A percentile compares a stretch with the other conserved stretches of the same genome.
These are phyloP conservation scores for Geotrichum restrictum DNA, from an alignment of 1,139 yeast species.

Conservation along the genomic window DNA sequence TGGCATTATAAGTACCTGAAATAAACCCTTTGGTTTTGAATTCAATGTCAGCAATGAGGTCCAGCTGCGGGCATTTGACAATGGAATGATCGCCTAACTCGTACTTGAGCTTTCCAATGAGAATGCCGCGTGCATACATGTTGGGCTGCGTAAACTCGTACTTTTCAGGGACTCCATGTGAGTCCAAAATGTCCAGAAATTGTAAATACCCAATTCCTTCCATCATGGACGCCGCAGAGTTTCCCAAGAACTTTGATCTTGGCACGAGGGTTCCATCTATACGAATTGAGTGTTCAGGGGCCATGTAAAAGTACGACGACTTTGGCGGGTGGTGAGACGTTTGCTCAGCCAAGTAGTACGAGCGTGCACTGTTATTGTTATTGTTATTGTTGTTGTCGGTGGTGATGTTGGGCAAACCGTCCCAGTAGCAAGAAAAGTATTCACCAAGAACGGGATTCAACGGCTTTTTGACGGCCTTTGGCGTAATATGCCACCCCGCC, in stretches of 20 bases:
- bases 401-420: too few species aligned
- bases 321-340: constrained; percentile 98
- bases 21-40: constrained; percentile 94
- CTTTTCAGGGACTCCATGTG: constrained; percentile 50
- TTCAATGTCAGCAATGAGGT: constrained; percentile 74
- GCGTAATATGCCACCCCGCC: constrained; percentile 96
- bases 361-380: constrained; percentile 59
- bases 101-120: constrained; percentile 82
- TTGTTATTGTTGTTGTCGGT: too few species aligned
- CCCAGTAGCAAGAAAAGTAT: constrained; percentile 88
- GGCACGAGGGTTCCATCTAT: constrained; percentile 90
- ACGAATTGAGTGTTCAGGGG: constrained; percentile 75
- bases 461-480: constrained; percentile 96
- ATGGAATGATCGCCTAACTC: constrained; percentile 90
- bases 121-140: constrained; percentile 86
- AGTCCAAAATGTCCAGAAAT: constrained; percentile 53
- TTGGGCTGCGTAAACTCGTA: constrained; percentile 92
- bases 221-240: constrained; percentile 96
- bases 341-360: constrained; percentile 89
- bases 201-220: constrained; percentile 79
- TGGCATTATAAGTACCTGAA: constrained; percentile 85
- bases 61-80: constrained; percentile 59
- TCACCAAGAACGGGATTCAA: constrained; percentile 93
- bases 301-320: constrained; percentile 82
- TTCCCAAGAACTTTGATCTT: constrained; percentile 84